phyloP scores from a whole-genome alignment of 805 yeast genomes.

The Saturnispora hagleri region DNA sequence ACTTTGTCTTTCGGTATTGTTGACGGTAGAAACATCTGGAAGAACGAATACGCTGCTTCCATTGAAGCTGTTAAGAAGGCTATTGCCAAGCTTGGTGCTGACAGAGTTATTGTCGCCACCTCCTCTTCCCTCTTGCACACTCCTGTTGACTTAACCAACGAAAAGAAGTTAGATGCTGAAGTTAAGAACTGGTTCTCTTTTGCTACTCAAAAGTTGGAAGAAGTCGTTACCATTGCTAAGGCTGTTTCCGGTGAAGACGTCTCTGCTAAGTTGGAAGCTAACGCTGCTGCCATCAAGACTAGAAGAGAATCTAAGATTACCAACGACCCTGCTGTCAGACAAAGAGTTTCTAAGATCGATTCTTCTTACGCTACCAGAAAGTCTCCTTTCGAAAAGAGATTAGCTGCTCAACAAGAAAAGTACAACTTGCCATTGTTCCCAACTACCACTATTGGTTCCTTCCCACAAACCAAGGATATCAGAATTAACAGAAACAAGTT shows the following conservation, averaged over 20 bases:
- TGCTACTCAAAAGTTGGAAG: conserved; percentile 91
- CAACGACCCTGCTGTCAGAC: conserved; percentile 83
- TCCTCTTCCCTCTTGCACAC: conserved; percentile 97
- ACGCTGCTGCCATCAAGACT: conserved; percentile 76
- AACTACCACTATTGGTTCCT: conserved; percentile 99
- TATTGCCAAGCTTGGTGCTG: conserved; percentile 73
- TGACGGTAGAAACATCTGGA: conserved; percentile 99
- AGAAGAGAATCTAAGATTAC: conserved; percentile 84
- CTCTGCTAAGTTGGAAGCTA: conserved; percentile 67
- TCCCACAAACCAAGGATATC: conserved; percentile 99
- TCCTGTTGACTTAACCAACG: conserved; percentile 91
- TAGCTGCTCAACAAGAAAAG: conserved; percentile 74
- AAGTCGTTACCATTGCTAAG: conserved; percentile 87
- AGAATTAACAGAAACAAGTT: conserved; percentile 97
- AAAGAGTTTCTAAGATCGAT: conserved; percentile 72
- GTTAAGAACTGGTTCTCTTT: conserved; percentile 98
- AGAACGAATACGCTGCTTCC: conserved; percentile 88
- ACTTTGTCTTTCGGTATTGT: conserved; percentile 92
- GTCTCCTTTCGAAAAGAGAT: conserved; percentile 79
- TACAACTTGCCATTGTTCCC: conserved; percentile 98
- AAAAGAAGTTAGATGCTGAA: conserved; percentile 81
- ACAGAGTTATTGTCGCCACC: conserved; percentile 85
- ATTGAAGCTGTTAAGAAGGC: conserved; percentile 75
- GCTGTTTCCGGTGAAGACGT: conserved; percentile 82
- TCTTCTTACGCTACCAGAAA: conserved; percentile 75